Base-by-base conservation (phyloP, 192 early-diverging fungal species). In the Linnemannia exigua region DNA sequence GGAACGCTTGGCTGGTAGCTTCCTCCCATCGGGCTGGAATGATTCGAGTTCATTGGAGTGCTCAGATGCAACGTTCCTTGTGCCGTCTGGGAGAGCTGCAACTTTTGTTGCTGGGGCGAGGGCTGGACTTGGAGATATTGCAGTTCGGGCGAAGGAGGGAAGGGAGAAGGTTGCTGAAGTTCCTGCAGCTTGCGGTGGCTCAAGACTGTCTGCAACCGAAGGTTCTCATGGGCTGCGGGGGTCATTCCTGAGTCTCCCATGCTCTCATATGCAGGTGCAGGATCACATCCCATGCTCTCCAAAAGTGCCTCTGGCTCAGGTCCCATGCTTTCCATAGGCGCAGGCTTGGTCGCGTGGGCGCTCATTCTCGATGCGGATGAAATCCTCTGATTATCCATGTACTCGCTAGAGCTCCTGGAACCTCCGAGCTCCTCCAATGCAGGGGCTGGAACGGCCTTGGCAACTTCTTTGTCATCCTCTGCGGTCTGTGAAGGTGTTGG, bases 241-340 rank as follows among this genome's bases (percentile, higher is more conserved):
- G 72, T 48, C n/a, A 79, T 72, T 31, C 44, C n/a, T 37, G 50
- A 46, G 8, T 48, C 38, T 25, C n/a, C 41, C 16, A 22, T 37
- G 48, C 63, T 54, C 25, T 72, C 41, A 37, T 75, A 38, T 68
- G 71, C 71, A 0, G 5, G 38, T 7, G 37, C n/a, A 35, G 25
- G 19, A 51, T 76, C 75, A 5, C 33, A 54, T 28, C 81, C 81
- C 80, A 82, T 82, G n/a, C 80, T 81, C 67, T 81, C 79, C 14
- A 67, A 68, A 38, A 70, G 63, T 19, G 36, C 54, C 35, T 36
- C 51, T 33, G 73, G 38, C 69, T 73, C 82, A n/a, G 28, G 35
- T n/a, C 75, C 82, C 72, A 78, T 78, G 48, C 82, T 79, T 66
- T 84, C 82, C 35, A 79, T 50, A 41, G 77, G 77, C 11, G 17